Evolutionary conservation across 2,329 filamentous ascomycete species (phyloP).

Genomic region (Lasiodiplodia hormozganensis): DNA sequence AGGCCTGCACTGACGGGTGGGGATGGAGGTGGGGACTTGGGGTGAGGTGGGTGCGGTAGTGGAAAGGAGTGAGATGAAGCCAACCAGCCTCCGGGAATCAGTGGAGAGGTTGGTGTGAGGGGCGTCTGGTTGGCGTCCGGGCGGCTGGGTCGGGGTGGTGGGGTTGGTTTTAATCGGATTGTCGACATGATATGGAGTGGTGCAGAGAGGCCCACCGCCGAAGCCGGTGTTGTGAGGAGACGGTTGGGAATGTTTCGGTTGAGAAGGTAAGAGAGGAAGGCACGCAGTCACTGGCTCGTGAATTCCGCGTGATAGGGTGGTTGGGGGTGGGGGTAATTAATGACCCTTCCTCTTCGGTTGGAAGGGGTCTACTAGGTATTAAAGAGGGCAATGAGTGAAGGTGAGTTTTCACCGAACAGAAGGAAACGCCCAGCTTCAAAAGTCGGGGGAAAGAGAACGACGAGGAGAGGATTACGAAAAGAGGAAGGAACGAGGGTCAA

Average conservation of each 20-base stretch:
- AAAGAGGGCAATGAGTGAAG: not conserved
- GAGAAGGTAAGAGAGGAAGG: not conserved
- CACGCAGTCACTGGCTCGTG: conserved; percentile 3
- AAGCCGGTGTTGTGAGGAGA: not conserved
- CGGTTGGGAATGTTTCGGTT: not conserved
- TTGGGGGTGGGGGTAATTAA: not conserved
- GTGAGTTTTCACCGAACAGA: not conserved
- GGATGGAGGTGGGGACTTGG: conserved; percentile 12
- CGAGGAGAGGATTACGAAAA: not conserved
- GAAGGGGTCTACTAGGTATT: not conserved
- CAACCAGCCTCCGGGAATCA: not conserved
- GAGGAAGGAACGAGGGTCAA: conserved; percentile 1
- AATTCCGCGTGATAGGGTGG: not conserved
- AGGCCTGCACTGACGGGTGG: conserved; percentile 21
- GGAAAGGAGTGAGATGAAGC: not conserved
- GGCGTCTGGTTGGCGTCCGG: not conserved
- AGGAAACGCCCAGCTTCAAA: not conserved
- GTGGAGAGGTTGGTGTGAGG: conserved; percentile 15
- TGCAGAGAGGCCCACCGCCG: no score
- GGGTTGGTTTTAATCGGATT: not conserved
- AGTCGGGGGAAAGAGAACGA: not conserved
- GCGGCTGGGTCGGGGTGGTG: not conserved
- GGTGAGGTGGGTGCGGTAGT: not conserved
- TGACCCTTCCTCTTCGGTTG: not conserved
- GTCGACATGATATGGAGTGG: conserved; percentile 1